phyloP scores from a whole-genome alignment of 805 yeast species.

The Candida sakaeoensis region DNA sequence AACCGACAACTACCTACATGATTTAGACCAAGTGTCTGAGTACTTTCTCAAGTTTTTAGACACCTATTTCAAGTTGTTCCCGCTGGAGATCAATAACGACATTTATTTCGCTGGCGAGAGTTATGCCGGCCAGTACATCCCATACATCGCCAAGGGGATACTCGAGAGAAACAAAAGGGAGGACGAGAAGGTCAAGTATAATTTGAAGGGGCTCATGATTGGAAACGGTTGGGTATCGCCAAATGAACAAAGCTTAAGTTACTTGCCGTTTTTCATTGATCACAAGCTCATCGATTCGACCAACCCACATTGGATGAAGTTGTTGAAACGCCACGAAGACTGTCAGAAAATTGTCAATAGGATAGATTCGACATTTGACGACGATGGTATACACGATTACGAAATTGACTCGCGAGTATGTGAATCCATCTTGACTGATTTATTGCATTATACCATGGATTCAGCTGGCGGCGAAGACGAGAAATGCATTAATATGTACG shows the following conservation, averaged over 20 bases:
- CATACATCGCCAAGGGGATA: conserved; percentile 72
- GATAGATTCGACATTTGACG: conserved; percentile 16
- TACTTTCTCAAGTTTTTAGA: conserved; percentile 66
- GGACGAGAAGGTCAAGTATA: conserved; percentile 19
- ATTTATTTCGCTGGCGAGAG: conserved; percentile 89
- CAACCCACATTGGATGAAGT: conserved; percentile 34
- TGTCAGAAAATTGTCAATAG: conserved; percentile 55
- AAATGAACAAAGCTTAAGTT: conserved; percentile 74
- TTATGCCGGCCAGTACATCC: conserved; percentile 95
- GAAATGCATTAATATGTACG: conserved; percentile 81
- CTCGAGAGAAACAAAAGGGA: conserved; percentile 39
- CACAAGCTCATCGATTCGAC: conserved; percentile 49
- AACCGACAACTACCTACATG: conserved; percentile 51
- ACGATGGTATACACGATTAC: conserved; percentile 16
- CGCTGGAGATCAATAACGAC: conserved; percentile 61
- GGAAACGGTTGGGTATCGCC: conserved; percentile 98
- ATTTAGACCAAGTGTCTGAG: conserved; percentile 52
- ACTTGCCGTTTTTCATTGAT: conserved; percentile 64
- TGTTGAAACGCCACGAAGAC: conserved; percentile 49
- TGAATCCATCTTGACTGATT: conserved; percentile 42
- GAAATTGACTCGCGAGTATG: conserved; percentile 36
- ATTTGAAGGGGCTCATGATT: conserved; percentile 66
- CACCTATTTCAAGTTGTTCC: conserved; percentile 66
- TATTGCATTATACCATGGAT: conserved; percentile 33
- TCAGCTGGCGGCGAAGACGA: conserved; percentile 25